Evolutionary conservation across 2,329 filamentous ascomycete species (phyloP).

Genomic region (Sporothrix brasiliensis): DNA sequence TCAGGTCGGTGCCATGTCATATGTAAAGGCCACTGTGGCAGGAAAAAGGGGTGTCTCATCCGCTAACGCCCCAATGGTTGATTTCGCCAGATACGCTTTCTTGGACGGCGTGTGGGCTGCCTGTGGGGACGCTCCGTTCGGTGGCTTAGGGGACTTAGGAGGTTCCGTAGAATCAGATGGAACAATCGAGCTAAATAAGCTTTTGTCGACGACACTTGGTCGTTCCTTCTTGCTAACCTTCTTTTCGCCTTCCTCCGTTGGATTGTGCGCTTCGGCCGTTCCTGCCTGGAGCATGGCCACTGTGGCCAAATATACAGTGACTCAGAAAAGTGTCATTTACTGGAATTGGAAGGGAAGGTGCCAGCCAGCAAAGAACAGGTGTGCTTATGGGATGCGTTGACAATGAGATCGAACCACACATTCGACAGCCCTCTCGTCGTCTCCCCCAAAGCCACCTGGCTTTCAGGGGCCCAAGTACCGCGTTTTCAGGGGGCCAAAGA

Average conservation of each 20-base stretch:
- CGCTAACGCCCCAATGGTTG: background rate
- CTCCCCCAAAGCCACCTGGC: slow-evolving; percentile 12
- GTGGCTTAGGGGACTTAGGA: background rate
- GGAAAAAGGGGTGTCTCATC: slow-evolving; percentile 18
- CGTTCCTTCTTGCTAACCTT: background rate
- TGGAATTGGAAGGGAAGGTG: background rate
- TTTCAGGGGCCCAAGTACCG: slow-evolving; percentile 21
- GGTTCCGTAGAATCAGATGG: slow-evolving; percentile 31
- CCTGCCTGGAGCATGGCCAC: slow-evolving; percentile 18
- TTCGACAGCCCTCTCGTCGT: background rate
- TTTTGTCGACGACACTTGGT: slow-evolving; percentile 17
- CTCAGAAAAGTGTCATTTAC: background rate
- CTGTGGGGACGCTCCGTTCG: background rate
- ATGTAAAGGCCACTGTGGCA: slow-evolving; percentile 36
- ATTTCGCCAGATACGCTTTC: slow-evolving; percentile 6
- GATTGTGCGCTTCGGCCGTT: slow-evolving; percentile 10
- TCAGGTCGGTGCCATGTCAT: background rate
- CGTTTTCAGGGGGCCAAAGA: slow-evolving; percentile 9
- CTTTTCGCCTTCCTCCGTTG: background rate
- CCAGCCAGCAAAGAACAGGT: slow-evolving; percentile 12
- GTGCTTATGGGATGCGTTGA: background rate
- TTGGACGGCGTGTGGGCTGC: background rate
- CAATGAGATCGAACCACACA: background rate
- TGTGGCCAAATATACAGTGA: slow-evolving; percentile 25
- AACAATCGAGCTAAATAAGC: slow-evolving; percentile 24